A percentile compares a stretch with the other conserved stretches of the same genome.
Conservation (phyloP, 116 monocot genomes). For the Dioscorea cayenensis region DNA sequence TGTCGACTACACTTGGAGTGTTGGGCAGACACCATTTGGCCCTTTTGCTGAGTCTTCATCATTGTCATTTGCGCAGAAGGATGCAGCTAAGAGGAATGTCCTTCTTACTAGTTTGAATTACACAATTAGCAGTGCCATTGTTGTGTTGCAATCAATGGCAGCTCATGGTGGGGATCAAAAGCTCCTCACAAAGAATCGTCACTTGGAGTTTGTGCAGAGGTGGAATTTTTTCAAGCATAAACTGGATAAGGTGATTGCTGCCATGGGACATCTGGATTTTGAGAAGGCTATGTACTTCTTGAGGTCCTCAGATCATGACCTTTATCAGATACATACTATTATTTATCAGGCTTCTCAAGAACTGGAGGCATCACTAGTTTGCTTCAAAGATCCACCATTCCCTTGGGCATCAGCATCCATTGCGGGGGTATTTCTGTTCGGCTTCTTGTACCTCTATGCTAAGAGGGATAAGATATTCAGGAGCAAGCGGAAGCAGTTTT, state of each 20-base stretch:
- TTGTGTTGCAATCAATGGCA: conserved; percentile 60
- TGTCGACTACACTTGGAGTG: conserved; percentile 92
- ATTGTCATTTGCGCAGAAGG: conserved; percentile 84
- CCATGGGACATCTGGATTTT: conserved; percentile 82
- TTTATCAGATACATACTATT: conserved; percentile 69
- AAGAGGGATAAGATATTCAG: conserved; percentile 77
- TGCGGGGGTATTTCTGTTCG: conserved; percentile 43
- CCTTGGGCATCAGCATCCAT: conserved; percentile 67
- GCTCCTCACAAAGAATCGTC: conserved; percentile 50
- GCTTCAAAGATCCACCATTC: conserved; percentile 94
- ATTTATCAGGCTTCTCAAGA: conserved; percentile 73
- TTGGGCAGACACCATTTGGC: conserved; percentile 90
- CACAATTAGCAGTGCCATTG: conserved; percentile 56
- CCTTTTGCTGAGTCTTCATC: conserved; percentile 69
- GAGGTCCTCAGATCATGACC: conserved; percentile 85
- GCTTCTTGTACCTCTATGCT: conserved; percentile 58
- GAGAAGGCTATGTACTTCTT: conserved; percentile 71
- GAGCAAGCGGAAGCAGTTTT: conserved; percentile 88
- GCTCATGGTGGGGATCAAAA: conserved; percentile 77
- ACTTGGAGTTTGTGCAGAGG: conserved; percentile 82
- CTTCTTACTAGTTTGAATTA: conserved; percentile 71
- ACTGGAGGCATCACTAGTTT: conserved; percentile 80
- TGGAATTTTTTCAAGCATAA: conserved; percentile 83
- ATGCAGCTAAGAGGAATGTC: conserved; percentile 83
- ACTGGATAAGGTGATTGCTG: conserved; percentile 71